These are phyloP conservation scores for Exophiala oligosperma DNA, from an alignment of 2,329 filamentous ascomycete genomes.

Conservation along the genomic window DNA sequence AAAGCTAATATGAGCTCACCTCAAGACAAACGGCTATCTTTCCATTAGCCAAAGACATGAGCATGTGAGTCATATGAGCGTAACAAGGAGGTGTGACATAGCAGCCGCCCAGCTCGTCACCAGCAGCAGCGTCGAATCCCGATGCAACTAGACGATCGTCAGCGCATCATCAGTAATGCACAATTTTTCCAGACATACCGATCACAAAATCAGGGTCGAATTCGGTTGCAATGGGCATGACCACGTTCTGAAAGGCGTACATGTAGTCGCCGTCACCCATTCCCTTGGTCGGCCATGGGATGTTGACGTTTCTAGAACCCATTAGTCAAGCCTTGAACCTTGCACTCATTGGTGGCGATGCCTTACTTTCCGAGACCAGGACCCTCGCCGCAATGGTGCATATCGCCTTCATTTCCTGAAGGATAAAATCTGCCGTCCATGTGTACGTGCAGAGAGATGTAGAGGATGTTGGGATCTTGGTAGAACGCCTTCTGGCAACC, in stretches of 20 bases:
- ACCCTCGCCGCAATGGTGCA: constrained; percentile 59
- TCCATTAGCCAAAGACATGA: constrained; percentile 89
- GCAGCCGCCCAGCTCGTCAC: constrained; percentile 89
- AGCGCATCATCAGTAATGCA: not conserved
- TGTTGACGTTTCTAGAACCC: constrained; percentile 61
- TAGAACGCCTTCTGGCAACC: constrained; percentile 97
- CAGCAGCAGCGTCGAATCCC: constrained; percentile 92
- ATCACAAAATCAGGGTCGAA: constrained; percentile 95
- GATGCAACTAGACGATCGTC: constrained; percentile 65
- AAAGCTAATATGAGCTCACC: constrained; percentile 32
- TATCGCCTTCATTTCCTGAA: constrained; percentile 57
- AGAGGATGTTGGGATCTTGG: constrained; percentile 88
- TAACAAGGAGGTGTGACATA: constrained; percentile 90
- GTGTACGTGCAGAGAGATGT: constrained; percentile 93
- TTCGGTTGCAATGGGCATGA: constrained; percentile 94
- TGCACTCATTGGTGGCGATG: not conserved
- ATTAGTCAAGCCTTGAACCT: constrained; percentile 14
- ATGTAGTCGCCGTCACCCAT: constrained; percentile 98
- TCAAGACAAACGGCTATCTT: constrained; percentile 92
- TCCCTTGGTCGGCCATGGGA: constrained; percentile 66
- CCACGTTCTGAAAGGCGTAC: constrained; percentile 90
- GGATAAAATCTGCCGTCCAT: constrained; percentile 84
- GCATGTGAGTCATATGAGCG: constrained; percentile 98
- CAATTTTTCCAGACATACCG: constrained; percentile 37
- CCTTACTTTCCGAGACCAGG: constrained; percentile 56